phyloP scores from a whole-genome alignment of 1,284 basidiomycete species.

The Megacollybia platyphylla region DNA sequence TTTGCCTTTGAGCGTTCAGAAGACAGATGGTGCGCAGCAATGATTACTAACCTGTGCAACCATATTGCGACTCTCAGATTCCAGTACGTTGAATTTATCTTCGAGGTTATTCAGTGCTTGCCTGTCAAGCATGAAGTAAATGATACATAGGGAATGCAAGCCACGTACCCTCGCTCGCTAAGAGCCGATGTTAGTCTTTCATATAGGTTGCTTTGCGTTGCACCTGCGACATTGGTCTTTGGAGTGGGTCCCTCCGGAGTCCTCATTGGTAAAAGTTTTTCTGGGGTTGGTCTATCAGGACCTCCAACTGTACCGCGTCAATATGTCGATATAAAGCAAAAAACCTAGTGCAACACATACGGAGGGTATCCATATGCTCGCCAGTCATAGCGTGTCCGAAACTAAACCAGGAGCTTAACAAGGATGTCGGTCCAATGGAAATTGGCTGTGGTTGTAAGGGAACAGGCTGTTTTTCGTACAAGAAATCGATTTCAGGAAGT shows the following conservation, averaged over 20 bases:
- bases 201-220: conserved; percentile 27
- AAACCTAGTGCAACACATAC: conserved; percentile 22
- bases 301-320: conserved; percentile 37
- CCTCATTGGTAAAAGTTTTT: conserved; percentile 6
- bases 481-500: conserved; percentile 37
- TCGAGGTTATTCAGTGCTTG: conserved; percentile 48
- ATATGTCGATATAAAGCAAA: conserved; percentile 3
- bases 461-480: conserved; percentile 22
- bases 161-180: conserved; percentile 46
- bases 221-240: conserved; percentile 21
- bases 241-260: conserved; percentile 9
- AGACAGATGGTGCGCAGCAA: conserved; percentile 1
- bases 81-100: conserved; percentile 47
- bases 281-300: conserved; percentile 38
- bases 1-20: conserved; percentile 32
- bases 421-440: conserved; percentile 39
- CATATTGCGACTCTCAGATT: conserved; percentile 54
- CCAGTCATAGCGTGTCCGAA: conserved; percentile 35
- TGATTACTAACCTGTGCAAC: conserved; percentile 34
- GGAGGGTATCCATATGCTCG: conserved; percentile 41
- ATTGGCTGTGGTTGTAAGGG: conserved; percentile 50
- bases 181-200: conserved; percentile 41
- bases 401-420: conserved; percentile 41
- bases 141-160: neutral
- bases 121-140: conserved; percentile 16